Evolutionary conservation across 2,329 filamentous ascomycete genomes (phyloP), one percentile per base, ranked within the genome.

Genomic region (Emericellopsis atlantica): DNA sequence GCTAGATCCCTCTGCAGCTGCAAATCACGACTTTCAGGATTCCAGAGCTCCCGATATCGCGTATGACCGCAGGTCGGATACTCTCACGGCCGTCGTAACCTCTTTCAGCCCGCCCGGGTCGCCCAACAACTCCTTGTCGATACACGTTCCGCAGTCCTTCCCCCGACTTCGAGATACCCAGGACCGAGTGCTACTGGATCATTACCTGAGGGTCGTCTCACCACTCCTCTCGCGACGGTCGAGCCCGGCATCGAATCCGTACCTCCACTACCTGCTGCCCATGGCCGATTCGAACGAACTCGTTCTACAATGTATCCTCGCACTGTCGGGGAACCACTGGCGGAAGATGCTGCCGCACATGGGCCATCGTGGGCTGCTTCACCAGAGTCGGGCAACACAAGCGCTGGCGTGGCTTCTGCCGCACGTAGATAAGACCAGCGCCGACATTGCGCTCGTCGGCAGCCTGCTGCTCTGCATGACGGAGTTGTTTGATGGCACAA

Each of bases 381-480:
- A 58, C 42, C 53, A 59, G 43, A 53, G 52, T 44, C 51, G 56
- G 39, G 57, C 56, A 4, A 55, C 55, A 2, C 50, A 56, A 37
- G 45, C 54, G 4, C 45, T 60, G 14, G 56, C 55, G 21, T 42
- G 48, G n/a, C 45, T 60, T 14, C 44, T 61, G 18, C 56, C 57
- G 1, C 56, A 60, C 10, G 58, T 65, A 1, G 50, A 58, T 35
- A 48, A 44, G 21, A 51, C 49, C 6, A 56, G 49, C 11, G 52
- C 51, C 14, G 55, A 57, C 33, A 56, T 62, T 39, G 59, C 62
- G 9, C 60, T 64, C 16, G 55, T 58, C 3, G 56, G 59, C 14
- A 58, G 62, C n/a, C 51, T 66, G 12, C 41, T 66, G 9, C 54
- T 66, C 1, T 65, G 61, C 42, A 58, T 66, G 52, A 62, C 62